phyloP scores from a whole-genome alignment of 768 basidiomycete genomes.

The Cyathus striatus region DNA sequence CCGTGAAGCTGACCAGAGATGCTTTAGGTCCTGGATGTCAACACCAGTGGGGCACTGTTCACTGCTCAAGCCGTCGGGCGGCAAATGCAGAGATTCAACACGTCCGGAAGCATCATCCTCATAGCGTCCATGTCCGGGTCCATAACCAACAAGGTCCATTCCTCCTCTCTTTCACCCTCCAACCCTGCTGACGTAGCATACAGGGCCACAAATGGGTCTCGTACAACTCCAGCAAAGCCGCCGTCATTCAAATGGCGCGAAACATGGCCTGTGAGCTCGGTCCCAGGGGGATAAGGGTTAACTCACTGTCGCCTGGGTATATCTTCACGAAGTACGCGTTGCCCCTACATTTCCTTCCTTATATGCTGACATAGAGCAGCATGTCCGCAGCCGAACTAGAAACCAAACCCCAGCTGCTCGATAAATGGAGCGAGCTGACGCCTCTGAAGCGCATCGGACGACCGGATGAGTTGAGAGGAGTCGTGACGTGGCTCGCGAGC shows the following conservation, averaged over 20 bases:
- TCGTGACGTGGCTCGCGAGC: constrained; percentile 59
- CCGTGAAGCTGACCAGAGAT: background rate
- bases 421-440: constrained; percentile 56
- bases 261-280: constrained; percentile 78
- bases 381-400: constrained; percentile 2
- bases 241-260: constrained; percentile 76
- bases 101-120: constrained; percentile 50
- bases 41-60: constrained; percentile 53
- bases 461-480: constrained; percentile 66
- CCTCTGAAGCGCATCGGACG: constrained; percentile 62
- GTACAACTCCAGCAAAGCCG: constrained; percentile 72
- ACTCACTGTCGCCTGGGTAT: constrained; percentile 67
- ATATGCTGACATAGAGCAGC: background rate
- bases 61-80: constrained; percentile 58
- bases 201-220: constrained; percentile 66
- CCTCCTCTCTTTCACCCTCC: background rate
- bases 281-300: constrained; percentile 60
- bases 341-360: background rate
- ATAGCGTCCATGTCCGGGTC: constrained; percentile 59
- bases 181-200: background rate
- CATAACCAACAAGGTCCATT: constrained; percentile 52
- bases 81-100: constrained; percentile 47
- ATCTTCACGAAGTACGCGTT: constrained; percentile 54
- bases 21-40: constrained; percentile 27
- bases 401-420: constrained; percentile 42